Base-by-base conservation (phyloP, 352 stramenopile species). In the Phytophthora idaei region DNA sequence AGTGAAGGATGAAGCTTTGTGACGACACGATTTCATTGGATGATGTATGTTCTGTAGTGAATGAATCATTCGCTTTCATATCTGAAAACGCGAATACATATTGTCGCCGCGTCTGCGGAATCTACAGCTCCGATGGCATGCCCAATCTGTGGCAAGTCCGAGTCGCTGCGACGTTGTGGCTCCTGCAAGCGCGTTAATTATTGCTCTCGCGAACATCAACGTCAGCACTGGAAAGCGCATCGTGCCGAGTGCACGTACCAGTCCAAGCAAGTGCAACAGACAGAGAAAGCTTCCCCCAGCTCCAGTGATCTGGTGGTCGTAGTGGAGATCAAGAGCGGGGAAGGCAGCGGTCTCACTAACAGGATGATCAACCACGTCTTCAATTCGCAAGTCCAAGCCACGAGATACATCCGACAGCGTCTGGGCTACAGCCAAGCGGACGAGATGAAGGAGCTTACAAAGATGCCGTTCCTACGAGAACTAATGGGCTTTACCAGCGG, bases 171-270 rank as follows among this genome's bases (percentile, higher is more conserved):
- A 25, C 61, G 61, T n/a, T 68, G 61, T 25, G 44, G 51, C 9
- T 56, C 61, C 3, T 68, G 61, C 45, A 61, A 68, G 11, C 61
- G n/a, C 14, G 61, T 68, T 3, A 36, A 29, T 11, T 68, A 68
- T 11, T 67, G 51, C 36, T 62, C 50, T 15, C 51, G 61, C 15
- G 61, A 68, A 3, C 51, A 68, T 15, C 61, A 61, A 42, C 60
- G 60, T 10, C 32, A 57, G 36, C 60, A 61, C 44, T 67, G 60
- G 51, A 61, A 67, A 41, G n/a, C 8, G 21, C 60, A 61, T 55
- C 42, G 60, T 39, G 21, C 17, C 6, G 31, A 51, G 3, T 67
- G 60, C 51, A 56, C 44, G 17, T 56, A 56, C 17, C 41, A 61
- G n/a, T 52, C 42, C 12, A 49, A 61, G 44, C 44, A 41, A 42